Evolutionary conservation across 192 early-diverging fungal genomes (phyloP), one percentile per base, ranked within the genome.

Genomic region (Gigaspora rosea): DNA sequence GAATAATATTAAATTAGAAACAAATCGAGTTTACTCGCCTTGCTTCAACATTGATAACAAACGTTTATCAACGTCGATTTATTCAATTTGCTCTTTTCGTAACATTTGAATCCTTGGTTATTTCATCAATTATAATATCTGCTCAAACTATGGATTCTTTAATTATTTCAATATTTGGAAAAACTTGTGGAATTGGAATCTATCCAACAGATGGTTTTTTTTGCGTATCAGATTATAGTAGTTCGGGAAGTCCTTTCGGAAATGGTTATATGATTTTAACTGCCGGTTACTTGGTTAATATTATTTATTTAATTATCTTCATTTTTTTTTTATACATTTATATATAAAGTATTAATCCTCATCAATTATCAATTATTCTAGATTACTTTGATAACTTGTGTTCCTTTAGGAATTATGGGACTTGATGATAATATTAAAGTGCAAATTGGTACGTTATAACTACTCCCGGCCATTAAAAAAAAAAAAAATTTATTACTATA

Each of bases 21-120:
- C 87, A 91, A 74, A 83, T 94, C 22, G 92, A 94, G 79, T 88
- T 93, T 71, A 89, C 92, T 2, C 89, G 89, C 22, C 79, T 94
- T 33, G 18, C 72, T 3, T 35, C 54, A 48, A 49, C 62, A 12
- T 15, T 74, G 8, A 47, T 74, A 3, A 10, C 41, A 3, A 62
- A 74, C 22, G 33, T 15, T 33, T 80, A 82, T 22, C 88, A 90
- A 75, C 90, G 92, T 72, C 81, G 82, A 27, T 11, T 90, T 13
- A 85, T 92, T 62, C 91, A 92, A 71, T 41, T 90, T 35, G 80
- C 90, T 46, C 81, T 92, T 56, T 94, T 86, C 75, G 82, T 92
- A 1, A 86, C 91, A 18, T 80, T 94, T 67, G 91, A 93, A 81
- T 88, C 88, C 8, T 86, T 90, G 72, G 92, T 86, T 78, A 86